These are phyloP conservation scores for Fragaria iinumae DNA, from an alignment of 306 rosid species.

Conservation along the genomic window DNA sequence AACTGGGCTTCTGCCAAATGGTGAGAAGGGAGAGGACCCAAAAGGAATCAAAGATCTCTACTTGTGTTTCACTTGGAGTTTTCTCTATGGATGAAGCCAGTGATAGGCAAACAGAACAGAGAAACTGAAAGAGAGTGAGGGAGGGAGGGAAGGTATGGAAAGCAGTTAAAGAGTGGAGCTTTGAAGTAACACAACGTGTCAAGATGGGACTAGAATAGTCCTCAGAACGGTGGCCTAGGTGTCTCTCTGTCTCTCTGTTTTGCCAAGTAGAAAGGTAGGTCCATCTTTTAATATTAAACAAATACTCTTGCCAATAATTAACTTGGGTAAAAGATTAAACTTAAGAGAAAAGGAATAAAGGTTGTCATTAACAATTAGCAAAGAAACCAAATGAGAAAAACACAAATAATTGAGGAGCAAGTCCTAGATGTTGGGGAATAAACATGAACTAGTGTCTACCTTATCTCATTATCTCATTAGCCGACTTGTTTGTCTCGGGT, in stretches of 20 bases:
- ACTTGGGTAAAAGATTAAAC: background rate
- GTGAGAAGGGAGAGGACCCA: background rate
- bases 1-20: background rate
- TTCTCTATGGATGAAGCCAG: background rate
- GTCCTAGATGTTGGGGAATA: background rate
- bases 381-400: background rate
- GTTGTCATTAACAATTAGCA: background rate
- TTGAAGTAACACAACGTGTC: background rate
- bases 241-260: background rate
- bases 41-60: background rate
- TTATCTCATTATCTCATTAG: background rate
- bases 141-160: background rate
- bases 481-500: background rate
- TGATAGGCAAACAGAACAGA: background rate
- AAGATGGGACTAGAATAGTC: constrained; percentile 9
- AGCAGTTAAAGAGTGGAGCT: background rate
- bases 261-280: background rate
- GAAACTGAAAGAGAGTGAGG: constrained; percentile 1
- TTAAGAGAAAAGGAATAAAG: background rate
- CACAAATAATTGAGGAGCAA: background rate
- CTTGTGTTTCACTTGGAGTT: background rate
- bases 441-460: background rate
- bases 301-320: background rate
- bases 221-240: background rate
- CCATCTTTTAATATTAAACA: background rate